Conservation (phyloP, 2,329 filamentous ascomycete species). For the Gaeumannomyces sp. region DNA sequence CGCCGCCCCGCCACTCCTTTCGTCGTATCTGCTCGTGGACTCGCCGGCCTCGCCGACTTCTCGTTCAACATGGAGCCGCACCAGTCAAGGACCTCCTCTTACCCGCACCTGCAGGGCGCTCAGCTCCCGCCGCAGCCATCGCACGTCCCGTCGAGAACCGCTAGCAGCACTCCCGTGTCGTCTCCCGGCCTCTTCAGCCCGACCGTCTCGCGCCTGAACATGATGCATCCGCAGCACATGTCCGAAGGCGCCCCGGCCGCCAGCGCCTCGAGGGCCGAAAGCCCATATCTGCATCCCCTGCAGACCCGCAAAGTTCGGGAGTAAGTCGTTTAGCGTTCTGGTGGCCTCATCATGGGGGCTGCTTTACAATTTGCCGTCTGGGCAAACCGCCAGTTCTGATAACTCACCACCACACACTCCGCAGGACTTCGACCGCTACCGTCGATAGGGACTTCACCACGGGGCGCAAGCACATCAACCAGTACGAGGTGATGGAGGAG, state of each 20-base stretch:
- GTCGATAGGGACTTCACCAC: conserved; percentile 85
- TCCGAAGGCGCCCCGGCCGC: conserved; percentile 47
- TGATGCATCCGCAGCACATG: conserved; percentile 33
- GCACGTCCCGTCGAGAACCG: conserved; percentile 39
- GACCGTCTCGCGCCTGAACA: conserved; percentile 34
- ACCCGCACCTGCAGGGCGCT: too few relatives aligned
- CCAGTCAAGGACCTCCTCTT: too few relatives aligned
- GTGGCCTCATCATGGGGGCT: not conserved
- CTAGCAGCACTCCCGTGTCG: conserved; percentile 51
- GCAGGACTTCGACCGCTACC: conserved; percentile 78
- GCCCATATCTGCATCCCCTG: conserved; percentile 62
- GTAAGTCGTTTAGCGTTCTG: conserved; percentile 41
- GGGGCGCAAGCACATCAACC: conserved; percentile 92
- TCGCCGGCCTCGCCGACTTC: too few relatives aligned
- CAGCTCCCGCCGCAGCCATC: conserved; percentile 15
- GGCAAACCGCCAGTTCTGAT: not conserved
- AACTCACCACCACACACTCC: conserved; percentile 8
- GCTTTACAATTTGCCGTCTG: conserved; percentile 1
- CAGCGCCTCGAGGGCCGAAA: conserved; percentile 33
- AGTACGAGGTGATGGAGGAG: conserved; percentile 95
- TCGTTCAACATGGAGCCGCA: too few relatives aligned
- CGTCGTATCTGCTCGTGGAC: too few relatives aligned
- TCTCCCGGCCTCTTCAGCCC: conserved; percentile 59
- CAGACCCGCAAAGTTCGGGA: conserved; percentile 71
- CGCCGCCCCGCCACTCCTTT: too few relatives aligned